Percentiles rank a stretch among this genome's conserved stretches.
Conservation (phyloP, 805 yeast species). For the Wickerhamomyces bovis region DNA sequence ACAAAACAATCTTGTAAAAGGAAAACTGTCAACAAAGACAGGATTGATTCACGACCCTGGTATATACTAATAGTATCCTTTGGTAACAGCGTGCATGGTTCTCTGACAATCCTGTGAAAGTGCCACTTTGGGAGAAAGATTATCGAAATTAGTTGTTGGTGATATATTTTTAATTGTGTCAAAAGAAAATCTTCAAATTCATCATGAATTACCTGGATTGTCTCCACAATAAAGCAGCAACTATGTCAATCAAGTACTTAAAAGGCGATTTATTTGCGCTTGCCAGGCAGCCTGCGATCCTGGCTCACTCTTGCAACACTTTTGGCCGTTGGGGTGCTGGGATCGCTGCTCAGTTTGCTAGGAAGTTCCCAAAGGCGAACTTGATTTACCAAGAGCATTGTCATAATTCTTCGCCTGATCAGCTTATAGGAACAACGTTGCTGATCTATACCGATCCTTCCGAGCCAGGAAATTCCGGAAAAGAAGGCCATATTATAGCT, state of each 20-base stretch:
- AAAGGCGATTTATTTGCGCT: conserved; percentile 51
- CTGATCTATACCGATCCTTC: conserved; percentile 31
- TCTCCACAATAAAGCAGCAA: background rate
- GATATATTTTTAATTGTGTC: too few relatives aligned
- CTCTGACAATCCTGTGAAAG: conserved; percentile 19
- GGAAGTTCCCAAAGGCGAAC: conserved; percentile 53
- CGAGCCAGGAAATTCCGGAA: conserved; percentile 28
- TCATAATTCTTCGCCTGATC: conserved; percentile 17
- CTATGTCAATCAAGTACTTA: conserved; percentile 31
- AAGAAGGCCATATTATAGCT: conserved; percentile 32
- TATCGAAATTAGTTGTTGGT: too few relatives aligned
- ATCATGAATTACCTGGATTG: too few relatives aligned
- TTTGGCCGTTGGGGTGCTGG: conserved; percentile 85
- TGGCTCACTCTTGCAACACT: conserved; percentile 80
- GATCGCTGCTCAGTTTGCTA: conserved; percentile 54
- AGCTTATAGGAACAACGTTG: conserved; percentile 50
- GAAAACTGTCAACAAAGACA: too few relatives aligned
- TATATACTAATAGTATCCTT: conserved; percentile 21
- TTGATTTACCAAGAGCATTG: conserved; percentile 32
- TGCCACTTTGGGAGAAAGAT: conserved; percentile 19
- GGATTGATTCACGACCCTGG: too few relatives aligned
- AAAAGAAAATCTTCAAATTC: background rate
- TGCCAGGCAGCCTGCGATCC: conserved; percentile 33
- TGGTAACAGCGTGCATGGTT: conserved; percentile 26
- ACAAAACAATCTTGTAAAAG: too few relatives aligned